phyloP scores from a whole-genome alignment of 495 filamentous ascomycete species.

The Penicillium pulvis region DNA sequence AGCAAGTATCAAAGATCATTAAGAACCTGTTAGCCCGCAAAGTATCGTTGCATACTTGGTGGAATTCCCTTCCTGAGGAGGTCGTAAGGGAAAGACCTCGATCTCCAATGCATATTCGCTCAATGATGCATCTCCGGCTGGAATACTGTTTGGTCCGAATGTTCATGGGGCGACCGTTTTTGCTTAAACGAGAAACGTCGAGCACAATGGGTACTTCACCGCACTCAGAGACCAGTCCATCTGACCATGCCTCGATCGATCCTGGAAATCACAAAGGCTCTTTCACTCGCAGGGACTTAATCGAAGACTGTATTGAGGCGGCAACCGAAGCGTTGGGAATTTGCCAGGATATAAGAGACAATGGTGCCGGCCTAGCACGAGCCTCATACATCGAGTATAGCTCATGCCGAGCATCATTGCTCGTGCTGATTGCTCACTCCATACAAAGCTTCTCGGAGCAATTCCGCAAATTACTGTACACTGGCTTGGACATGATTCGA shows the following conservation, averaged over 20 bases:
- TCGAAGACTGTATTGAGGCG: conserved; percentile 31
- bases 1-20: conserved; percentile 18
- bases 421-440: conserved; percentile 37
- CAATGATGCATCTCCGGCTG: conserved; percentile 31
- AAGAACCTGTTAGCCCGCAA: conserved; percentile 15
- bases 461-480: conserved; percentile 21
- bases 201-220: conserved; percentile 10
- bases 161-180: conserved; percentile 37
- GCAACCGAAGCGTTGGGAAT: conserved; percentile 28
- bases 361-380: conserved; percentile 32
- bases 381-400: conserved; percentile 43
- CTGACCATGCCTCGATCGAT: neutral
- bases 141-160: conserved; percentile 36
- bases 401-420: conserved; percentile 36
- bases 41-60: conserved; percentile 26
- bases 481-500: conserved; percentile 36
- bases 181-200: conserved; percentile 21
- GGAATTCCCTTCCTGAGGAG: conserved; percentile 25
- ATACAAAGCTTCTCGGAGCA: conserved; percentile 28
- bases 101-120: conserved; percentile 16
- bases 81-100: conserved; percentile 6
- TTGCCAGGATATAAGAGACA: conserved; percentile 29
- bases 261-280: neutral
- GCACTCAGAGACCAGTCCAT: conserved; percentile 4
- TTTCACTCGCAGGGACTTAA: conserved; percentile 18